Percentiles rank a stretch among this genome's conserved stretches.
These are phyloP conservation scores for Cyberlindnera japonica DNA, from an alignment of 805 yeast species.

Conservation along the genomic window DNA sequence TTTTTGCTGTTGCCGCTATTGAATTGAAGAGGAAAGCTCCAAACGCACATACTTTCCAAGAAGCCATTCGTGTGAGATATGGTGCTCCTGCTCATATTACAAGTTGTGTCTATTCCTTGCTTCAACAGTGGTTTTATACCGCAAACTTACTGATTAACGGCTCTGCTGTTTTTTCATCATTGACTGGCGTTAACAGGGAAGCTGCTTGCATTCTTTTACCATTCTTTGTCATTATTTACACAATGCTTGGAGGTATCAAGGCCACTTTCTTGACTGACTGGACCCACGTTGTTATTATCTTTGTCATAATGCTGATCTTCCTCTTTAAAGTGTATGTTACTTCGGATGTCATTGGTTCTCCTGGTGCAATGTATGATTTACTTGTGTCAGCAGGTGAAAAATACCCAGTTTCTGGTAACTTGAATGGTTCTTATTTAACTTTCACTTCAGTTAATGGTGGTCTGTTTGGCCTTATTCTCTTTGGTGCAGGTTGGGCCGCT, in stretches of 20 bases:
- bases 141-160: conserved; percentile 39
- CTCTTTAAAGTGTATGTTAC: background rate
- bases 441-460: background rate
- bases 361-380: background rate
- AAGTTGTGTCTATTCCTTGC: conserved; percentile 32
- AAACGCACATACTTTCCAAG: conserved; percentile 37
- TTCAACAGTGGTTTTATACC: conserved; percentile 34
- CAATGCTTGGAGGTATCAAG: conserved; percentile 1
- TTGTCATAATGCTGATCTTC: background rate
- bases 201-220: conserved; percentile 43
- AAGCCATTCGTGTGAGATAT: conserved; percentile 33
- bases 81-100: conserved; percentile 34
- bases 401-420: background rate
- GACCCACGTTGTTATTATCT: conserved; percentile 1
- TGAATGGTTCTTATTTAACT: background rate
- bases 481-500: conserved; percentile 1
- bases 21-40: conserved; percentile 38
- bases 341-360: background rate
- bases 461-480: background rate
- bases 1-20: conserved; percentile 33
- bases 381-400: background rate
- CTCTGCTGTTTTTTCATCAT: conserved; percentile 35
- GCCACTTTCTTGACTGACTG: background rate
- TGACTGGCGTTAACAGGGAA: conserved; percentile 40
- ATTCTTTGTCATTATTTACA: background rate